Base-by-base conservation (phyloP, 2,329 filamentous ascomycete species). In the Alternaria solani region DNA sequence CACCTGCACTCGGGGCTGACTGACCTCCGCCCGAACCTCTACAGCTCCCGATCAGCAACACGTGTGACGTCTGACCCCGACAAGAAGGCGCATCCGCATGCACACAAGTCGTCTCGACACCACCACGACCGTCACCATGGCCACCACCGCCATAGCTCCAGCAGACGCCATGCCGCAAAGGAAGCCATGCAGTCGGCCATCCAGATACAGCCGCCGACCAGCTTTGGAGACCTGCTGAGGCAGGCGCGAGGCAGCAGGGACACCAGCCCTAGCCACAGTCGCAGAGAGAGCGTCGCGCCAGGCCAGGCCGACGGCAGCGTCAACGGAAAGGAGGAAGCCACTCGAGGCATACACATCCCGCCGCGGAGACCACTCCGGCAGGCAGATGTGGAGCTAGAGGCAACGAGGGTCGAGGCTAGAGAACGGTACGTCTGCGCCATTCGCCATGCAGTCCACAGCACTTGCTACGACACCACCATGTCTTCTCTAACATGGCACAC, bases 171-270 rank as follows among this genome's bases (percentile, higher is more conserved):
- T 59, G 69, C 62, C 6, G 78, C 71, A 12, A 82, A 80, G 64
- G 79, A 81, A 60, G 77, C 76, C 1, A 78, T 81, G 30, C 79
- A 82, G 61, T 82, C 80, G 18, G 80, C 81, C 9, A 75, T 81
- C 6, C 80, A 82, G 61, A 72, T 81, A 39, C 77, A 80, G 57
- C 77, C 80, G 5, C 81, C 80, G 1, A 79, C 81, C 14, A 81
- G 78, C 67, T 81, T 83, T 62, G 80, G 81, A 32, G 75, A 79
- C 49, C 64, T 82, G 18, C 65, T 82, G 56, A 79, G 79, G 47
- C 75, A 77, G 57, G 72, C 71, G 5, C 74, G 72, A 54, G 68
- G 71, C 12, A 77, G 73, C 44, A 70, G 70, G 43, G 61, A 73
- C 18, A 72, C 64, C 16, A 74, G 71, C n/a, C 70, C 73, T 2